Evolutionary conservation across 495 filamentous ascomycete genomes (phyloP), one percentile per base, ranked within the genome.

Genomic region (Aspergillus bridgeri): DNA sequence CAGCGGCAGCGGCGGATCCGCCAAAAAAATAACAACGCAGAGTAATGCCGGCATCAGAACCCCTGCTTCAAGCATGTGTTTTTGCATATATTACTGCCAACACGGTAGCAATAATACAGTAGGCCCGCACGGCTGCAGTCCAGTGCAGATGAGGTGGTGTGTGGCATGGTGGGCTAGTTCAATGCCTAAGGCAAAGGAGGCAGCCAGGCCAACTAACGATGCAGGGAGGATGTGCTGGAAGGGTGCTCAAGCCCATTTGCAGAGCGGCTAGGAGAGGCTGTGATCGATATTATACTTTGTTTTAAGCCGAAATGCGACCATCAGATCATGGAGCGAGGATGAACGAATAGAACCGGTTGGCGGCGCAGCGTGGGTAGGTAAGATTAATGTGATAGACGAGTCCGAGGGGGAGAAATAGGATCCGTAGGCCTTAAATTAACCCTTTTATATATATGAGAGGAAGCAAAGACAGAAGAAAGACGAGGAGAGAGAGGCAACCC

Each of bases 1-100:
- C 57, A 49, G 61, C 61, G 61, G 61, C 44, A 58, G 57, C 50
- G 47, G 61, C 61, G 61, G 61, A 55, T 48, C 51, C 56, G 54
- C 49, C 42, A 48, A 27, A 60, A 61, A 58, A 52, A 48, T 18
- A 21, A 47, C 13, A 38, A 38, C 3, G 33, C 3, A 13, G 17
- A 38, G 33, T 38, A 13, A 15, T 9, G 33, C 33, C 33, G 33
- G 33, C 33, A 23, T 50, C 48, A 17, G n/a, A 6, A 47, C 44
- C 18, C 18, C 44, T 15, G 21, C 48, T 6, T 8, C 48, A 25
- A 23, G 17, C 21, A 25, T 24, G 48, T 24, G 22, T 6, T 22
- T 27, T 7, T 23, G 21, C 48, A 23, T 50, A n/a, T n/a, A 38
- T 25, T 15, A 25, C n/a, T 50, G 48, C 48, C 11, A n/a, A 9